Conservation (phyloP, 2,329 filamentous ascomycete genomes). For the Botrytis cinerea region DNA sequence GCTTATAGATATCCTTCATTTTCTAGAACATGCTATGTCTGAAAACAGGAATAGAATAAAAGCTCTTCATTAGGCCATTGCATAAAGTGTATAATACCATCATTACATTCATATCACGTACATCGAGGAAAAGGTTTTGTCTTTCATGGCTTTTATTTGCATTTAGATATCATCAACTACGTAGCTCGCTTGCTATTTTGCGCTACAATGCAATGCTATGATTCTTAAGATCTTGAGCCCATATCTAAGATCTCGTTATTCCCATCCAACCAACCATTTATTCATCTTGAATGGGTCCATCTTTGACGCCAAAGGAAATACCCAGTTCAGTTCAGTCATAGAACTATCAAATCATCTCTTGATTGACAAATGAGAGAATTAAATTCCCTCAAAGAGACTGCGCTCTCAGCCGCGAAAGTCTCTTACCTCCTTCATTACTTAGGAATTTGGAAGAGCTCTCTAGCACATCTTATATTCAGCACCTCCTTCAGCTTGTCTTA, state of each 20-base stretch:
- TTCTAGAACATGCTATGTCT: neutral
- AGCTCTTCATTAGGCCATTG: neutral
- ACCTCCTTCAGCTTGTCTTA: constrained; percentile 65
- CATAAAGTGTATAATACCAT: neutral
- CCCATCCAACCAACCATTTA: constrained; percentile 17
- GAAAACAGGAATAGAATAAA: neutral
- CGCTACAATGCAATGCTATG: constrained; percentile 9
- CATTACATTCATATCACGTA: neutral
- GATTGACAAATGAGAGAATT: constrained; percentile 6
- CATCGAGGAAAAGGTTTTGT: neutral
- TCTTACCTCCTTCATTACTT: constrained; percentile 20
- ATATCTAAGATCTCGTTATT: constrained; percentile 4
- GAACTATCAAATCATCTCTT: constrained; percentile 4
- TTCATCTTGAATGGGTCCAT: constrained; percentile 12
- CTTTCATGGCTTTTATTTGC: constrained; percentile 9
- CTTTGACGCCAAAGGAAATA: constrained; percentile 18
- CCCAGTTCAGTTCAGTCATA: constrained; percentile 15
- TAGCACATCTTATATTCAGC: constrained; percentile 82
- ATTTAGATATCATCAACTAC: constrained; percentile 4
- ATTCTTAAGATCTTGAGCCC: constrained; percentile 2
- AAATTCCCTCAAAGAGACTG: constrained; percentile 33
- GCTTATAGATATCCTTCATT: neutral
- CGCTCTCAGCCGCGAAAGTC: constrained; percentile 42
- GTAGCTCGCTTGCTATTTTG: neutral
- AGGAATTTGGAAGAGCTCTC: constrained; percentile 24